phyloP scores from a whole-genome alignment of 768 basidiomycete species.

The Amanita pseudoporphyria region DNA sequence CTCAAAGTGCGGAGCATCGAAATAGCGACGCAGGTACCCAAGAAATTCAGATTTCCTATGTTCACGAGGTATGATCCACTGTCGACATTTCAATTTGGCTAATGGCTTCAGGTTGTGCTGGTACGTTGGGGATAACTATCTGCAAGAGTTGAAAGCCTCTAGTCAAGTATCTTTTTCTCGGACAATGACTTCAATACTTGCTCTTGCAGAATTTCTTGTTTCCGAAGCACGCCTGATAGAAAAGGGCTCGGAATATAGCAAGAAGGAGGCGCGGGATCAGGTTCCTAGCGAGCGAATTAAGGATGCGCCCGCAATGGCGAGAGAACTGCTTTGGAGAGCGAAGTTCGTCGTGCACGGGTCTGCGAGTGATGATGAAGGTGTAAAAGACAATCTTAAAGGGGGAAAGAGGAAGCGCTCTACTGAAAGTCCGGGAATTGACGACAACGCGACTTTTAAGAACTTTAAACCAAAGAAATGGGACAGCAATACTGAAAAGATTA shows the following conservation, averaged over 20 bases:
- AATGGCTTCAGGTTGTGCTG: constrained; percentile 61
- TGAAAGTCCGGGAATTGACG: constrained; percentile 17
- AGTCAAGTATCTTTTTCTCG: constrained; percentile 31
- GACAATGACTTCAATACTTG: constrained; percentile 60
- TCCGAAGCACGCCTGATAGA: constrained; percentile 68
- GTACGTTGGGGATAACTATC: constrained; percentile 81
- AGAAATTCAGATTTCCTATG: constrained; percentile 81
- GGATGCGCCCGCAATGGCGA: constrained; percentile 70
- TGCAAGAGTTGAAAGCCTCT: constrained; percentile 57
- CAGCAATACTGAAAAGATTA: constrained; percentile 29
- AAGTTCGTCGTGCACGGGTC: constrained; percentile 45
- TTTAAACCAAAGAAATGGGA: constrained; percentile 69
- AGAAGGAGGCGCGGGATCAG: constrained; percentile 72
- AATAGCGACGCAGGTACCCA: constrained; percentile 85
- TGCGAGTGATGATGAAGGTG: constrained; percentile 58
- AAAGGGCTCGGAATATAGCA: constrained; percentile 55
- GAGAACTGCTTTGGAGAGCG: constrained; percentile 82
- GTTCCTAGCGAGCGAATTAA: constrained; percentile 76
- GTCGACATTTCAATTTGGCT: background rate
- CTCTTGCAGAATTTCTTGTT: constrained; percentile 72
- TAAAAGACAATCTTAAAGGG: constrained; percentile 8
- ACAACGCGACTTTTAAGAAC: constrained; percentile 40
- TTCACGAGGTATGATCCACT: constrained; percentile 50
- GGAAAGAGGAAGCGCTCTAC: constrained; percentile 35
- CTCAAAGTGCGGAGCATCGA: constrained; percentile 87